These are phyloP conservation scores for Globisporangium emineosum DNA, from an alignment of 352 stramenopile genomes.

Conservation along the genomic window DNA sequence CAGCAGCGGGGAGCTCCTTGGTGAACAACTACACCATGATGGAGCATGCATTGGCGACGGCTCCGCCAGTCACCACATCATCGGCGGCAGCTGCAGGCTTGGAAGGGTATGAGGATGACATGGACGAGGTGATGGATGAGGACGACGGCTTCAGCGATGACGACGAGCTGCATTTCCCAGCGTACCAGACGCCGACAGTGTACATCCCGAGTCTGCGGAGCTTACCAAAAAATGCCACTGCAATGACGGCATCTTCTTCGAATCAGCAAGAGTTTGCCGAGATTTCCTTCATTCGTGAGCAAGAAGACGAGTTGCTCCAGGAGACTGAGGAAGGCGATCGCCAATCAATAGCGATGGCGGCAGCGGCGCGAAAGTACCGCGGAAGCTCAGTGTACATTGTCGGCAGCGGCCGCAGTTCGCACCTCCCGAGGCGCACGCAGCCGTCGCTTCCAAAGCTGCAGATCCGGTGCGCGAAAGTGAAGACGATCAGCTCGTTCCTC, in stretches of 20 bases:
- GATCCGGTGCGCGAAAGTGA: slow-evolving; percentile 27
- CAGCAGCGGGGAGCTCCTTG: neutral
- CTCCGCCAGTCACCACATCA: neutral
- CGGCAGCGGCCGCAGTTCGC: neutral
- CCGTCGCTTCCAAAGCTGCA: slow-evolving; percentile 37
- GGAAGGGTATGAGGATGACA: neutral
- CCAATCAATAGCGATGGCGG: slow-evolving; percentile 11
- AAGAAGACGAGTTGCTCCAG: neutral
- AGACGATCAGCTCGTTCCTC: slow-evolving; percentile 37
- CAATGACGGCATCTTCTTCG: neutral
- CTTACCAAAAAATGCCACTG: neutral
- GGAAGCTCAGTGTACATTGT: slow-evolving; percentile 18
- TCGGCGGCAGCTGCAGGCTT: neutral
- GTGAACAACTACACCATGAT: slow-evolving; percentile 6
- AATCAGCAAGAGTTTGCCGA: slow-evolving; percentile 2
- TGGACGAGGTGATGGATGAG: slow-evolving; percentile 5
- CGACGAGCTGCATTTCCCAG: slow-evolving; percentile 11
- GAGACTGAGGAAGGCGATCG: slow-evolving; percentile 10
- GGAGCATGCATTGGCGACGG: neutral
- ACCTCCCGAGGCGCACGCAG: slow-evolving; percentile 11
- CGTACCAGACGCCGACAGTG: slow-evolving; percentile 7
- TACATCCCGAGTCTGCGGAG: slow-evolving; percentile 9
- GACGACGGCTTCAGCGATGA: slow-evolving; percentile 9
- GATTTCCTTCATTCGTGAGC: neutral
- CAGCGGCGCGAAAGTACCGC: slow-evolving; percentile 6